Percentiles rank a stretch among this genome's conserved stretches.
These are phyloP conservation scores for Leucosporidium yakuticum DNA, from an alignment of 768 basidiomycete genomes.

Conservation along the genomic window DNA sequence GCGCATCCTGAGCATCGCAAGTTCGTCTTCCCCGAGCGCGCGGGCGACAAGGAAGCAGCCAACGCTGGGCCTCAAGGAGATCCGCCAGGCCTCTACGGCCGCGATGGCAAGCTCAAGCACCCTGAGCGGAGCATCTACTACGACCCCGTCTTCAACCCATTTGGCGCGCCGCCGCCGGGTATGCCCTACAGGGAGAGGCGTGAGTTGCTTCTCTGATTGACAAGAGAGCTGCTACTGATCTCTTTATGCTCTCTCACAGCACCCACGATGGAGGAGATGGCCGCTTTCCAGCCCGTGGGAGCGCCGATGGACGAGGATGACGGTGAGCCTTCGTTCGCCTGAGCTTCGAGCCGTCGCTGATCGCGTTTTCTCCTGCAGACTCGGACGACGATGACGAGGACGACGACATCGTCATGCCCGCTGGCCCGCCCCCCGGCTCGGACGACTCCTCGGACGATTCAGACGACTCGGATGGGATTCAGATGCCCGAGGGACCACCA, in stretches of 20 bases:
- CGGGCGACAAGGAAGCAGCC: conserved; percentile 46
- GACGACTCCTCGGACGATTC: conserved; percentile 38
- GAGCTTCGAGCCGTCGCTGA: not conserved
- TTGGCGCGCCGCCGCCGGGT: conserved; percentile 86
- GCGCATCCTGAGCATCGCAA: conserved; percentile 89
- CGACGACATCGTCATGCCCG: conserved; percentile 85
- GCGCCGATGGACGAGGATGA: conserved; percentile 1
- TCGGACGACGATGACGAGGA: conserved; percentile 53
- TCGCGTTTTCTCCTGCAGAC: not conserved
- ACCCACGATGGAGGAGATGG: conserved; percentile 23
- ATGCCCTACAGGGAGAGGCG: conserved; percentile 79
- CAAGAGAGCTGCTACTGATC: not conserved
- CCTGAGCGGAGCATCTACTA: conserved; percentile 69
- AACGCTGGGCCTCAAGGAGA: conserved; percentile 40
- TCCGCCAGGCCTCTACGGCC: conserved; percentile 26
- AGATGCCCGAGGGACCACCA: conserved; percentile 45
- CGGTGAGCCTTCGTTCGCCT: conserved; percentile 10
- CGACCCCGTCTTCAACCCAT: conserved; percentile 87
- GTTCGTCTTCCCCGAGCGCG: conserved; percentile 58
- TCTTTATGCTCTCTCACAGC: conserved; percentile 1
- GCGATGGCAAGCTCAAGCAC: conserved; percentile 47
- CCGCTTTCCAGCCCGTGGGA: conserved; percentile 17
- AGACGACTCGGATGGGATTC: conserved; percentile 43
- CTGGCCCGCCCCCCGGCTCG: conserved; percentile 58
- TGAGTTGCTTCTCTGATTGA: conserved; percentile 1